Evolutionary conservation across 305 asterid species (phyloP).

Genomic region (Euphrasia arctica): DNA sequence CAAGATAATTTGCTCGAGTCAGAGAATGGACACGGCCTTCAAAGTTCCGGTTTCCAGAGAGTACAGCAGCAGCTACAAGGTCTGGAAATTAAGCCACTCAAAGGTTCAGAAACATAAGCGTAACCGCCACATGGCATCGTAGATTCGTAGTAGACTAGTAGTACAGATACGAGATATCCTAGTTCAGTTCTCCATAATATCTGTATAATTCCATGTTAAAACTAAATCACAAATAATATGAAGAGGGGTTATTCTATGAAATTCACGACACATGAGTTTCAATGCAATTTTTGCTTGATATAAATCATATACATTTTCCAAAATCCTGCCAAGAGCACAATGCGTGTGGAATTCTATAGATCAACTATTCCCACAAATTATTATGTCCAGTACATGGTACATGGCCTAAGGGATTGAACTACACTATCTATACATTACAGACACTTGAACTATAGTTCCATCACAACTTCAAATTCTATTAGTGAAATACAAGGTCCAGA

Average conservation of each 20-base stretch:
- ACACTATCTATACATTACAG: neutral
- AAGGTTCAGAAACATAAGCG: conserved; percentile 1
- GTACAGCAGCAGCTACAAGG: conserved; percentile 85
- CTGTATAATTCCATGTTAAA: conserved; percentile 7
- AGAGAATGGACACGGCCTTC: conserved; percentile 94
- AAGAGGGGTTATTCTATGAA: conserved; percentile 6
- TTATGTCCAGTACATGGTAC: neutral
- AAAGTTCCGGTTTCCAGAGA: conserved; percentile 86
- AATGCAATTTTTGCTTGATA: neutral
- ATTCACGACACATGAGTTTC: neutral
- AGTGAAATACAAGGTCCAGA: neutral
- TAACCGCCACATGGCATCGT: neutral
- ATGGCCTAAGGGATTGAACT: neutral
- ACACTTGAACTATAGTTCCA: neutral
- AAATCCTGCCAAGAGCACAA: neutral
- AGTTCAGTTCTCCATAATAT: neutral
- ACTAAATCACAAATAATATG: conserved; percentile 1
- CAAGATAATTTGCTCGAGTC: conserved; percentile 88
- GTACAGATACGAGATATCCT: neutral
- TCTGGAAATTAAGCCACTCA: conserved; percentile 39
- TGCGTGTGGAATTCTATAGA: neutral
- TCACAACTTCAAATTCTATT: neutral
- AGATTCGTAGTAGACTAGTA: neutral
- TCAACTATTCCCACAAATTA: neutral
- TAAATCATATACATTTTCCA: neutral